Evolutionary conservation across 2,329 filamentous ascomycete species (phyloP), one percentile per base, ranked within the genome.

Genomic region (Aureobasidium sp.): DNA sequence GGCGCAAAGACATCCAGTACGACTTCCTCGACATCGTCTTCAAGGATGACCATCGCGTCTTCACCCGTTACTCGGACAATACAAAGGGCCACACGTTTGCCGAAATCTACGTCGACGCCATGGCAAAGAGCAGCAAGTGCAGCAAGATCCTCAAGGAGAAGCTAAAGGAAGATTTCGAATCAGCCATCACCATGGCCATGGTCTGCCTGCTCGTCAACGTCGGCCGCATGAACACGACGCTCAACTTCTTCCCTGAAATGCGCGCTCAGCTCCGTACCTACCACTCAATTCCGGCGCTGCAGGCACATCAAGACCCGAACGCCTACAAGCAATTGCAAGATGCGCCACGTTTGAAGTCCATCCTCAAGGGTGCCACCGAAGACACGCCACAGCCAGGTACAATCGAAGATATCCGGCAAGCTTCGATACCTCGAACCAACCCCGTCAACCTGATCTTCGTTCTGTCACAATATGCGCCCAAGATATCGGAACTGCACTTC

Each of bases 201-300:
- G 93, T 99, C 63, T 99, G 94, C 76, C 79, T 99, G 67, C 79
- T 99, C 69, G 94, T 99, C 73, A 99, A 99, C 71, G 90, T 99
- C 66, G 94, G 94, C 63, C 84, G 94, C 66, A 99, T 99, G 94
- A 99, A 99, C 76, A 99, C 94, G 1, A 99, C 94, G 0, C 80
- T 99, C 52, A 99, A 99, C 72, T 97, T 99, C 80, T 99, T 99
- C 73, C 94, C 94, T 25, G 94, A 99, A 75, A 99, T 99, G 94
- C 89, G 94, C 76, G 94, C 94, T 34, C 94, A 99, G 72, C 82
- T 99, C 36, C 88, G 94, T 73, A 99, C 94, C 39, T 99, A 99
- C 77, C 94, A 99, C 73, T 93, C 94, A 14, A 99, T 99, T 67
- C 94, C 94, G 15, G 97, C 91, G 1, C 81, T 99, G 7, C 94